Base-by-base conservation (phyloP, 1,284 basidiomycete species). In the Salmacisia buchloeana region DNA sequence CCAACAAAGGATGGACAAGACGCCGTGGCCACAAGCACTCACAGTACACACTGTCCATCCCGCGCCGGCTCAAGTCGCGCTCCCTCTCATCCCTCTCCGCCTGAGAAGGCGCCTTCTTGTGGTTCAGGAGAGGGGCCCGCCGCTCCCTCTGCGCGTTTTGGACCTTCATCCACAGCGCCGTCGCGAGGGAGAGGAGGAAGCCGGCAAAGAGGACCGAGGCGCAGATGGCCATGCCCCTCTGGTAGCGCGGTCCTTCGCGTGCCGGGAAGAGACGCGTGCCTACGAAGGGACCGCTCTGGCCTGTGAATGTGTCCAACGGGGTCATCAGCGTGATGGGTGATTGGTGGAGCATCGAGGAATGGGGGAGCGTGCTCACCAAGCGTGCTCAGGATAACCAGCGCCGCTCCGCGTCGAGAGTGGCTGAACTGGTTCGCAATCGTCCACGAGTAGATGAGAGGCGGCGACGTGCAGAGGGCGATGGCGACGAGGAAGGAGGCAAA, bases 401-500 rank as follows among this genome's bases (percentile, higher is more conserved):
- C 70, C 0, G 72, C 59, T 1, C 76, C 74, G 5, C 68, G 63
- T 25, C 70, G 70, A 25, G 70, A 73, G 56, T 77, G 74, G 62
- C 67, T 66, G 1, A 62, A 56, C 58, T 68, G 64, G 39, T 75
- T 74, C 27, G 62, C 64, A 4, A 74, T 65, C 7, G 69, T 49
- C 70, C 72, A 75, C 58, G 74, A 73, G 57, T 78, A 74, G 21
- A 70, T 63, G 15, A 78, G 52, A 3, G 73, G 74, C 43, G 77
- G 73, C 38, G 64, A 67, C 3, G 76, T 69, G 63, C 76, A 78
- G 13, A 78, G 63, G 0, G 70, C 68, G 33, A 67, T 63, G 23
- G 74, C 65, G 56, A 75, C 68, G 10, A 78, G 63, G 65, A 66
- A 73, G 9, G 69, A 59, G 12, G 65, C 72, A 2, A 62, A 61